phyloP scores from a whole-genome alignment of 371 early-diverging fungal genomes.

The Rhizopus microsporus region DNA sequence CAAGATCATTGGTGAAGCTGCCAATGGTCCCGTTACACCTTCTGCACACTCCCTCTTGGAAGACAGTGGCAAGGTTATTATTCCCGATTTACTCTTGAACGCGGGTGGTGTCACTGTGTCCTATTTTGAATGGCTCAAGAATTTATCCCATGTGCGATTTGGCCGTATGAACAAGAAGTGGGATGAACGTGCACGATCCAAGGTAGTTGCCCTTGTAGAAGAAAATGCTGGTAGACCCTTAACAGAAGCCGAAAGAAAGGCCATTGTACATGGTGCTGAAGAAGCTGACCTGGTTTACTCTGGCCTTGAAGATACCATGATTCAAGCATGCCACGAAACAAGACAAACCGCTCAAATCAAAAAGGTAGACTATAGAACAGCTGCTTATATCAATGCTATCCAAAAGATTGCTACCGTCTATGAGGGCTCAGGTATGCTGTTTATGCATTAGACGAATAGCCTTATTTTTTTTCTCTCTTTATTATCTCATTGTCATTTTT shows the following conservation, averaged over 20 bases:
- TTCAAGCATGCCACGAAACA: conserved; percentile 68
- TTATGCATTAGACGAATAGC: conserved; percentile 50
- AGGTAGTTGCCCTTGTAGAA: conserved; percentile 79
- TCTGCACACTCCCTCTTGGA: conserved; percentile 75
- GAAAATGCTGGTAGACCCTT: conserved; percentile 66
- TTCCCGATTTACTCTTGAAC: conserved; percentile 84
- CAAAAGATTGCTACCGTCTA: conserved; percentile 85
- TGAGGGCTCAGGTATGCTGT: conserved; percentile 79
- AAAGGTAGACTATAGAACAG: conserved; percentile 82
- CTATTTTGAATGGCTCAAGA: conserved; percentile 87
- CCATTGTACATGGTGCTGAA: conserved; percentile 86
- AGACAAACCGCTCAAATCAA: conserved; percentile 59
- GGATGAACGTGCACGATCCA: conserved; percentile 82
- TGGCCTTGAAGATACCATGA: conserved; percentile 91
- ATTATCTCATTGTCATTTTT: neutral
- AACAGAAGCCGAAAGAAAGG: conserved; percentile 75
- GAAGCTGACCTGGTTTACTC: conserved; percentile 91
- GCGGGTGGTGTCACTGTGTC: conserved; percentile 90
- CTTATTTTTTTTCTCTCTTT: conserved; percentile 5
- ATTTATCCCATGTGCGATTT: conserved; percentile 85
- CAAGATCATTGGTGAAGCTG: conserved; percentile 87
- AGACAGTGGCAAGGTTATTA: conserved; percentile 65
- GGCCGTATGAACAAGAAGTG: conserved; percentile 92
- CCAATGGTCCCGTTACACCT: conserved; percentile 88
- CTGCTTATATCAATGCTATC: conserved; percentile 84